Evolutionary conservation across 1,284 basidiomycete genomes (phyloP).

Genomic region (Cutaneotrichosporon cavernicola): DNA sequence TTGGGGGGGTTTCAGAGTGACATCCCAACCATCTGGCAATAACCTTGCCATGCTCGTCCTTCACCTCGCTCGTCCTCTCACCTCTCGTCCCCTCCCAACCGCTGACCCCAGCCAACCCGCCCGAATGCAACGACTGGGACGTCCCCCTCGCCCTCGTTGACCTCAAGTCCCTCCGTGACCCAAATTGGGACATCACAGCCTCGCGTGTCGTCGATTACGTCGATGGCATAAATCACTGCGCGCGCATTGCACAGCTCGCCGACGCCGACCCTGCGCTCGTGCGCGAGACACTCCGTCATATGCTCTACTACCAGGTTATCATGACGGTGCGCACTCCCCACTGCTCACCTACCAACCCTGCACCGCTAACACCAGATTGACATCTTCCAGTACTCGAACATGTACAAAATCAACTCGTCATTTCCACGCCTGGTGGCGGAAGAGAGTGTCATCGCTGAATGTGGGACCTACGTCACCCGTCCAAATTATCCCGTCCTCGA

Average conservation of each 20-base stretch:
- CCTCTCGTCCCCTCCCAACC: background rate
- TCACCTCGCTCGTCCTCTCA: background rate
- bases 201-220: constrained; percentile 62
- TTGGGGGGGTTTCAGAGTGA: no score
- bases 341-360: background rate
- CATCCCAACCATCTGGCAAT: no score
- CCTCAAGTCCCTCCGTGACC: constrained; percentile 73
- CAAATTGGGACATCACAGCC: constrained; percentile 96
- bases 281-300: constrained; percentile 83
- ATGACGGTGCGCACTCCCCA: constrained; percentile 62
- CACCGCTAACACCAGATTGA: constrained; percentile 61
- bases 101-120: constrained; percentile 67
- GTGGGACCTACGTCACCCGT: constrained; percentile 81
- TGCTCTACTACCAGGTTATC: constrained; percentile 95
- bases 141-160: constrained; percentile 90
- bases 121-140: constrained; percentile 86
- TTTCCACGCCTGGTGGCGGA: constrained; percentile 83
- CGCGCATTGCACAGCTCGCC: constrained; percentile 84
- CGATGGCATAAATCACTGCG: constrained; percentile 54
- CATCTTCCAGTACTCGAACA: constrained; percentile 97
- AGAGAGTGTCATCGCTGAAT: constrained; percentile 77
- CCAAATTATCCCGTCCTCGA: constrained; percentile 59
- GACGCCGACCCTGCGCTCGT: constrained; percentile 84
- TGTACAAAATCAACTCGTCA: constrained; percentile 84
- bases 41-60: no score